Percentiles rank a stretch among this genome's conserved stretches.
Conservation (phyloP, 495 filamentous ascomycete species). For the Xylaria scruposa region DNA sequence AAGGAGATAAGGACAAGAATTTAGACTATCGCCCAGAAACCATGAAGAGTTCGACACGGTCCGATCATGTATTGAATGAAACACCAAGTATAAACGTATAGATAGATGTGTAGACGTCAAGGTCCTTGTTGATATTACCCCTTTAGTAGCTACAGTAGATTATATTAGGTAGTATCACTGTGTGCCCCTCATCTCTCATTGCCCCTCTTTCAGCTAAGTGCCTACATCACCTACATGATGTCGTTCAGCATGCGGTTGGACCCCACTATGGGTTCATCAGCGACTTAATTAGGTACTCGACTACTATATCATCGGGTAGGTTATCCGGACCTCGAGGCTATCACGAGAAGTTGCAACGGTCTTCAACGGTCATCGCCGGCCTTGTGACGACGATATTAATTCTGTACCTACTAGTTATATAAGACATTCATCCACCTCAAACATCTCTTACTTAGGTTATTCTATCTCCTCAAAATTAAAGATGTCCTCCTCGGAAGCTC, state of each 20-base stretch:
- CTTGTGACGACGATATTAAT: background rate
- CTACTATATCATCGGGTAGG: background rate
- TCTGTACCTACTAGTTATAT: background rate
- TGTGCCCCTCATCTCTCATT: constrained; percentile 7
- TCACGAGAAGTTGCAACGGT: background rate
- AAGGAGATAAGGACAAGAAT: background rate
- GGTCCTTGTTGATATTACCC: background rate
- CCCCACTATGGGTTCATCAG: constrained; percentile 12
- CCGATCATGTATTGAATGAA: background rate
- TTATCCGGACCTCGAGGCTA: background rate
- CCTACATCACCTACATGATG: background rate
- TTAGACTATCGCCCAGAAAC: background rate
- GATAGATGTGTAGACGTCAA: too few relatives aligned
- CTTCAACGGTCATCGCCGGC: constrained; percentile 14
- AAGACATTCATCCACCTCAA: background rate
- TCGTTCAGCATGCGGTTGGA: background rate
- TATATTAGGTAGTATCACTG: background rate
- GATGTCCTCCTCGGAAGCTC: constrained; percentile 30
- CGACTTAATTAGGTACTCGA: background rate
- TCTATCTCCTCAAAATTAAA: background rate
- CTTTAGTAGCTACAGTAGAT: background rate
- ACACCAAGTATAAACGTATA: background rate
- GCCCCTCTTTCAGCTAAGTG: constrained; percentile 13
- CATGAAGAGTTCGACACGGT: background rate
- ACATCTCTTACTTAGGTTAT: background rate